These are phyloP conservation scores for Zymoseptoria tritici DNA, from an alignment of 2,329 filamentous ascomycete species.

Conservation along the genomic window DNA sequence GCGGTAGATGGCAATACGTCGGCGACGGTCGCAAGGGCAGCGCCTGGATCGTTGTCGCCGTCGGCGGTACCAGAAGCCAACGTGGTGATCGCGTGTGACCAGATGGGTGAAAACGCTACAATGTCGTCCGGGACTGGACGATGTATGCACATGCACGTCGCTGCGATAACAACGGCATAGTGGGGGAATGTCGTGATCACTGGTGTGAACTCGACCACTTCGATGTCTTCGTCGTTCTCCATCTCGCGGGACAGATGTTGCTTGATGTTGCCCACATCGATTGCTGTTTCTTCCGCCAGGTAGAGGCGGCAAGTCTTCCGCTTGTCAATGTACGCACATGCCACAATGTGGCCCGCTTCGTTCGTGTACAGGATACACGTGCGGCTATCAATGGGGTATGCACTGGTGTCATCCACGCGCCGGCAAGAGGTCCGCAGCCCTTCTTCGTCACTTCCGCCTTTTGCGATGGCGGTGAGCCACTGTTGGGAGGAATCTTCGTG, in stretches of 20 bases:
- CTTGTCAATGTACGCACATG: neutral
- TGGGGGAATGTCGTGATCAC: neutral
- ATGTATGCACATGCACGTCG: neutral
- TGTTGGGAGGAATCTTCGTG: neutral
- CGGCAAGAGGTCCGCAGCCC: neutral
- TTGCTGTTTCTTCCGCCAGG: neutral
- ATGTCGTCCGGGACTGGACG: neutral
- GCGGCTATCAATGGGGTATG: neutral
- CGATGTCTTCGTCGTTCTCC: neutral
- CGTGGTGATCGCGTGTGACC: neutral
- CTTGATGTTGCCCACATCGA: neutral
- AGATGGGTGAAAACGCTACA: neutral
- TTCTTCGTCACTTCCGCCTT: neutral
- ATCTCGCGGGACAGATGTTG: neutral
- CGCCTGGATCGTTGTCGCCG: neutral
- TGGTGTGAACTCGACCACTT: neutral
- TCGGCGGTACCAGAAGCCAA: neutral
- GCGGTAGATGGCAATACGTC: neutral
- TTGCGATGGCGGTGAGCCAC: neutral
- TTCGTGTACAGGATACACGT: neutral
- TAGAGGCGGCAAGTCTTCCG: neutral
- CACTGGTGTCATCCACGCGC: neutral
- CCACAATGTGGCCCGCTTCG: neutral
- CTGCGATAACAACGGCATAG: neutral
- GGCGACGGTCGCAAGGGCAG: neutral